phyloP scores from a whole-genome alignment of 352 stramenopile species.

The Globisporangium iwayamae region DNA sequence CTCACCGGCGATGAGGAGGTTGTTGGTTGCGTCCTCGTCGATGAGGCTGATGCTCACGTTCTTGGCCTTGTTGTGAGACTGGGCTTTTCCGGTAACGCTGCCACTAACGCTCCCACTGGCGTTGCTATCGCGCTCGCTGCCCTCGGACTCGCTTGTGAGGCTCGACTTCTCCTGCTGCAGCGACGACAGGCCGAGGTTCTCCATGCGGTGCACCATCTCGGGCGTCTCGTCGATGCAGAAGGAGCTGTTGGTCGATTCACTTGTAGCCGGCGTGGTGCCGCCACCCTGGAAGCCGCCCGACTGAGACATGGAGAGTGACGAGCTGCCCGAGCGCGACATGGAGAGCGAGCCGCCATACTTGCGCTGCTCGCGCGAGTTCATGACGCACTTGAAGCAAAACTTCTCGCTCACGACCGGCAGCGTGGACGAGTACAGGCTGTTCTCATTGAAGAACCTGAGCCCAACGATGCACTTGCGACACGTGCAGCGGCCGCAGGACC shows the following conservation, averaged over 20 bases:
- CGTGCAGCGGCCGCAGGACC: slow-evolving; percentile 17
- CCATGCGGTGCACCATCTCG: background rate
- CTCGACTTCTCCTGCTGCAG: too few relatives aligned
- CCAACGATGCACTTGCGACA: slow-evolving; percentile 22
- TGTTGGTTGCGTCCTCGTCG: background rate
- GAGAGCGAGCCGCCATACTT: background rate
- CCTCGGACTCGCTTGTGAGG: background rate
- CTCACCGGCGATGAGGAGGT: background rate
- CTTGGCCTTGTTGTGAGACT: background rate
- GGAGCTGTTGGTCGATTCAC: slow-evolving; percentile 7
- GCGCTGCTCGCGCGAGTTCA: slow-evolving; percentile 15
- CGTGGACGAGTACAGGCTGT: slow-evolving; percentile 6
- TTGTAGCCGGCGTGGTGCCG: background rate
- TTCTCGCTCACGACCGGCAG: slow-evolving; percentile 10
- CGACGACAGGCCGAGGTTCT: background rate
- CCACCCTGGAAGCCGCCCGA: background rate
- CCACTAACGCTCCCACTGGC: background rate
- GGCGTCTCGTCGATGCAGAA: slow-evolving; percentile 2
- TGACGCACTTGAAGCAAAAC: slow-evolving; percentile 25
- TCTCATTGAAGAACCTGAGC: slow-evolving; percentile 20
- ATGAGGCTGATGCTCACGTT: background rate
- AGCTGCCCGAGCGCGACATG: background rate
- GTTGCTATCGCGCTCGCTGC: background rate
- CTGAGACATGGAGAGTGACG: slow-evolving; percentile 1
- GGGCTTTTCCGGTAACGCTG: background rate